These are phyloP conservation scores for Gentiana dahurica DNA, from an alignment of 257 asterid species.

Conservation along the genomic window DNA sequence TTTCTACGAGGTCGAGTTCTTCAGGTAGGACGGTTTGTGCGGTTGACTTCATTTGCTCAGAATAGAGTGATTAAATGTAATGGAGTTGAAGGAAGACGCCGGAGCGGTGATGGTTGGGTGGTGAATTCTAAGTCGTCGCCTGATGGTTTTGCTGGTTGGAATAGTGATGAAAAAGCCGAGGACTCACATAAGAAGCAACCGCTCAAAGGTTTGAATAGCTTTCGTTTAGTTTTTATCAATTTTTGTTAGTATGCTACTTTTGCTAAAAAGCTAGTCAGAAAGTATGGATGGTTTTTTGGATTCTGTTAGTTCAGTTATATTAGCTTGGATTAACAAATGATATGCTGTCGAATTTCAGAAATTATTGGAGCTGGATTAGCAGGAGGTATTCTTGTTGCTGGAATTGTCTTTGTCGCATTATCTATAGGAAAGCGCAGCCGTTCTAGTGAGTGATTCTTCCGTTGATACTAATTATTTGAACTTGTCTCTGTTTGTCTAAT, in stretches of 20 bases:
- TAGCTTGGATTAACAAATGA: slow-evolving; percentile 24
- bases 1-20: slow-evolving; percentile 25
- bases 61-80: slow-evolving; percentile 26
- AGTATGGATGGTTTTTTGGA: neutral
- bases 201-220: slow-evolving; percentile 29
- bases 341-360: slow-evolving; percentile 71
- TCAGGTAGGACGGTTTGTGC: slow-evolving; percentile 34
- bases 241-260: neutral
- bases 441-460: slow-evolving; percentile 28
- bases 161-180: slow-evolving; percentile 28
- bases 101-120: slow-evolving; percentile 31
- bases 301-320: neutral
- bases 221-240: neutral
- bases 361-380: slow-evolving; percentile 71
- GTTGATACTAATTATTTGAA: neutral
- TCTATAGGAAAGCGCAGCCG: slow-evolving; percentile 46
- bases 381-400: slow-evolving; percentile 61
- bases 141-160: slow-evolving; percentile 75
- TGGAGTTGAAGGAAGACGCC: slow-evolving; percentile 34
- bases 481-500: neutral
- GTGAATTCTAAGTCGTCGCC: slow-evolving; percentile 37
- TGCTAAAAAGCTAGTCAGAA: too few species aligned
- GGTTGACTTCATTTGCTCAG: slow-evolving; percentile 29
- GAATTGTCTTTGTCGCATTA: slow-evolving; percentile 61
- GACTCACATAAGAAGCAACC: slow-evolving; percentile 42